Base-by-base conservation (phyloP, 2,329 filamentous ascomycete genomes). In the Claviceps pusilla region DNA sequence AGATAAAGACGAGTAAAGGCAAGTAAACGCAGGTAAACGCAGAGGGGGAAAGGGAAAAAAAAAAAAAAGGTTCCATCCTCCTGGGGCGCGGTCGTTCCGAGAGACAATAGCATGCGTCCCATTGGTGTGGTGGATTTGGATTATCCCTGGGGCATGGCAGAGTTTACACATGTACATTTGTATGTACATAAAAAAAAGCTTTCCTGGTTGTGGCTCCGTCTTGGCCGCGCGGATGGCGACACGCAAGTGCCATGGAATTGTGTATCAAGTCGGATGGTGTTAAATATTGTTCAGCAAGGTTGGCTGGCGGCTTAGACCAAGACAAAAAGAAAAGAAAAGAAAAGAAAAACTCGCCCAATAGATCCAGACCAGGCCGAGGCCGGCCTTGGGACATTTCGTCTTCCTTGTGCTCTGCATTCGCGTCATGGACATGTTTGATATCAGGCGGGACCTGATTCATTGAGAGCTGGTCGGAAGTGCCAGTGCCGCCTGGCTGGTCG, bases 101-200 rank as follows among this genome's bases (percentile, higher is more conserved):
- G 57, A 59, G 57, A 58, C 59, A 60, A 61, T 61, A 61, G 58
- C 57, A 56, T 55, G 35, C 37, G 37, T 7, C 4, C 35, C 48
- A 43, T 29, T 37, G 51, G 51, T 29, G 51, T 43, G 54, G 51
- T 56, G 54, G 48, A 19, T 43, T 45, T 41, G 24, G 28, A 50
- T 51, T 14, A 19, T 50, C 24, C 46, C 31, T 48, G 28, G 41
- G 48, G 31, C 42, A 28, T 50, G 41, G 41, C 10, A 31, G 24
- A 50, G 14, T 41, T 37, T 37, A 42, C 28, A 16, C 12, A 48
- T 33, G 46, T 48, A 33, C 45, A 3, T 31, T 6, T 31, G 45
- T 31, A 19, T 9, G 10, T 10, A 10, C 43, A 47, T 31, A 16
- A 11, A 7, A 31, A 47, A 9, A 29, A 28, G 28, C 45, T 47